A percentile compares a stretch with the other conserved stretches of the same genome.
Conservation (phyloP, 495 filamentous ascomycete genomes). For the Penicillium canescens region DNA sequence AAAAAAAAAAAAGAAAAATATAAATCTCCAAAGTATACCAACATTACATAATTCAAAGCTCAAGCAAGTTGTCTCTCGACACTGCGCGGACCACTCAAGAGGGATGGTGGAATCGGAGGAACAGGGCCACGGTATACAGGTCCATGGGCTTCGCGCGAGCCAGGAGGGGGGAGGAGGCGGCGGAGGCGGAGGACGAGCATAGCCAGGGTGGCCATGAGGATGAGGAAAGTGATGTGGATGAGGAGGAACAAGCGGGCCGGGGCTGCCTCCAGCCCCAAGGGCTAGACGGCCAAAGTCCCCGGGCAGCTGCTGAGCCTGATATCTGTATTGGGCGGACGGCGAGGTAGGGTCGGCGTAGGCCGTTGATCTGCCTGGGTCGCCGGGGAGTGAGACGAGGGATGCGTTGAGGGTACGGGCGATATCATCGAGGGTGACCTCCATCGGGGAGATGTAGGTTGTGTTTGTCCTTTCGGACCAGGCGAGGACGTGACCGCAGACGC, state of each 20-base stretch:
- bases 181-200: slow-evolving; percentile 16
- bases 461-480: slow-evolving; percentile 77
- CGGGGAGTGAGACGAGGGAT: slow-evolving; percentile 39
- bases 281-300: slow-evolving; percentile 32
- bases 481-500: slow-evolving; percentile 84
- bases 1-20: neutral
- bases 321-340: slow-evolving; percentile 16
- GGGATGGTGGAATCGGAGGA: slow-evolving; percentile 31
- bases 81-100: slow-evolving; percentile 37
- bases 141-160: slow-evolving; percentile 18
- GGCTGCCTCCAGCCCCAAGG: slow-evolving; percentile 8
- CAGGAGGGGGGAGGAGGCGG: slow-evolving; percentile 24
- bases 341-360: slow-evolving; percentile 19
- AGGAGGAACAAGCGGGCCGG: slow-evolving; percentile 11
- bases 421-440: slow-evolving; percentile 86
- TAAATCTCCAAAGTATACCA: neutral
- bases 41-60: neutral
- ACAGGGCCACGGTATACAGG: slow-evolving; percentile 17
- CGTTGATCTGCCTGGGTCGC: slow-evolving; percentile 29
- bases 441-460: slow-evolving; percentile 87
- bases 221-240: slow-evolving; percentile 15
- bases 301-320: slow-evolving; percentile 33
- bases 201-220: slow-evolving; percentile 2
- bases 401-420: slow-evolving; percentile 72
- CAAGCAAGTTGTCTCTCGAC: slow-evolving; percentile 44